phyloP scores from a whole-genome alignment of 495 filamentous ascomycete species.

The Haplographium delicatum region DNA sequence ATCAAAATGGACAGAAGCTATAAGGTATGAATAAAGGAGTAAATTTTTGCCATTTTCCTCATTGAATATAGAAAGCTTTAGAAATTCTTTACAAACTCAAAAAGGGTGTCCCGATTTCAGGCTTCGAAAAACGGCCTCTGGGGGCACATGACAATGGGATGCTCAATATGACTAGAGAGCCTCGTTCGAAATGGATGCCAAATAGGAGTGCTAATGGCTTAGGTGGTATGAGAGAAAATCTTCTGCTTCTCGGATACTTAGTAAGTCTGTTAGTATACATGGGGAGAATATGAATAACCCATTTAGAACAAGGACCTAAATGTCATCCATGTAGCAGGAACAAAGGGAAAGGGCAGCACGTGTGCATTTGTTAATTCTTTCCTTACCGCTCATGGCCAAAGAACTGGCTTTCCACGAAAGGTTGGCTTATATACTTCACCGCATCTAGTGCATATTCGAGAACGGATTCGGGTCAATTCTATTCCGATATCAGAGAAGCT shows the following conservation, averaged over 20 bases:
- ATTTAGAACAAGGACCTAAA: not conserved
- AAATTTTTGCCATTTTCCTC: too few relatives aligned
- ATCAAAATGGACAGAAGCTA: too few relatives aligned
- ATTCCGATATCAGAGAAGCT: slow-evolving; percentile 60
- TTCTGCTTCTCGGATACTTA: slow-evolving; percentile 1
- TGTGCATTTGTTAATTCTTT: slow-evolving; percentile 42
- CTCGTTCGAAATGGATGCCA: too few relatives aligned
- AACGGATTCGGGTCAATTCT: slow-evolving; percentile 79
- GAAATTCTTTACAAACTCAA: too few relatives aligned
- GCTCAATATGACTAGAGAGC: too few relatives aligned
- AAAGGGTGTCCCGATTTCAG: too few relatives aligned
- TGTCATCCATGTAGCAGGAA: slow-evolving; percentile 52
- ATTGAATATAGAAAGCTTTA: too few relatives aligned
- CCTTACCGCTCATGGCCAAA: slow-evolving; percentile 30
- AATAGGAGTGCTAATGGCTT: too few relatives aligned
- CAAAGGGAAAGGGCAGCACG: slow-evolving; percentile 54
- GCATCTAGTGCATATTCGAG: slow-evolving; percentile 76
- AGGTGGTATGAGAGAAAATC: slow-evolving; percentile 1
- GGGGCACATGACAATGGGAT: too few relatives aligned
- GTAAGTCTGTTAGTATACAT: not conserved
- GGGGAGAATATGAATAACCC: not conserved
- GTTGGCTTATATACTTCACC: slow-evolving; percentile 83
- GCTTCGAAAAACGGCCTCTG: too few relatives aligned
- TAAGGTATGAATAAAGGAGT: too few relatives aligned
- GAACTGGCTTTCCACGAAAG: slow-evolving; percentile 31